Percentiles rank a stretch among this genome's conserved stretches.
These are phyloP conservation scores for Paspalum vaginatum DNA, from an alignment of 176 grass and related monocot genomes.

Conservation along the genomic window DNA sequence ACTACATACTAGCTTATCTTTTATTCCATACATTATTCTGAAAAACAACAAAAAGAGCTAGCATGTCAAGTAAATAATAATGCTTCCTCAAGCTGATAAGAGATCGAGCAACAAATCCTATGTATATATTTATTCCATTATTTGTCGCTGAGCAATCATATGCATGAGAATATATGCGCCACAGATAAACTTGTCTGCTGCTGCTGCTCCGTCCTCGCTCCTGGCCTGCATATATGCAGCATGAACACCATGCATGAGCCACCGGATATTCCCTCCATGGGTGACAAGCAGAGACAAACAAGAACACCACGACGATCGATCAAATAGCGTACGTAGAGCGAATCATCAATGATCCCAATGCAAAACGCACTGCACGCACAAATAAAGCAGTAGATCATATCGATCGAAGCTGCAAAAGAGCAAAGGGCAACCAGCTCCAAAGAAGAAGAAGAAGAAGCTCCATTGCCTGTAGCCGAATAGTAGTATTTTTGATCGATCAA, in stretches of 20 bases:
- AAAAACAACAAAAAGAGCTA: too few species aligned
- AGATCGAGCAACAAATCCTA: too few species aligned
- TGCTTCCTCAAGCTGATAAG: too few species aligned
- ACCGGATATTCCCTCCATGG: neutral
- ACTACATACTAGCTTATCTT: too few species aligned
- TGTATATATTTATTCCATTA: too few species aligned
- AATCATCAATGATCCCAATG: slow-evolving; percentile 52
- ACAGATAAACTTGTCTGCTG: too few species aligned
- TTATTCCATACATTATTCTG: too few species aligned
- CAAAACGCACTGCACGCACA: neutral
- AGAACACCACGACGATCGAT: slow-evolving; percentile 16
- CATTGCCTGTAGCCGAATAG: slow-evolving; percentile 40
- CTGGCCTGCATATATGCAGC: neutral
- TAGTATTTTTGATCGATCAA: neutral
- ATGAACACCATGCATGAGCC: neutral
- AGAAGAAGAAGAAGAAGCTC: slow-evolving; percentile 59
- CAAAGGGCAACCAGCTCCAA: slow-evolving; percentile 15
- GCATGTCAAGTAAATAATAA: too few species aligned
- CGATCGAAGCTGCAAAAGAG: slow-evolving; percentile 37
- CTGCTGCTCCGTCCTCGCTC: neutral
- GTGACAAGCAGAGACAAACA: slow-evolving; percentile 24
- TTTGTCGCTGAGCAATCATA: too few species aligned
- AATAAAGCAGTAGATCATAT: slow-evolving; percentile 16
- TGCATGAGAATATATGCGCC: too few species aligned
- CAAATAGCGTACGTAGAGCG: slow-evolving; percentile 19